These are phyloP conservation scores for Letharia columbiana DNA, from an alignment of 495 filamentous ascomycete species.

Conservation along the genomic window DNA sequence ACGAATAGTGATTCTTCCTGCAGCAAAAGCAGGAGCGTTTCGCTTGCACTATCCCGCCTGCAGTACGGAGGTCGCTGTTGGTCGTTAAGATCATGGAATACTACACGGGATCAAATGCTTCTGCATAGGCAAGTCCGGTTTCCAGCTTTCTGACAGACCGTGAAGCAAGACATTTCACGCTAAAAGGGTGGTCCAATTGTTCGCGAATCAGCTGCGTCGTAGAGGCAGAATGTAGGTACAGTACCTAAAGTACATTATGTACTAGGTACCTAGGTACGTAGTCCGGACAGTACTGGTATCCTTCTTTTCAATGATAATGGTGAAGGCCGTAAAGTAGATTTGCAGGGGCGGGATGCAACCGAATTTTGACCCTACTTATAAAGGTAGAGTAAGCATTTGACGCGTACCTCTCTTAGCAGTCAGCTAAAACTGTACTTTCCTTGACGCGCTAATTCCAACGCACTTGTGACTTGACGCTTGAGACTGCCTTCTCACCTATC, in stretches of 20 bases:
- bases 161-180: neutral
- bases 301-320: no score
- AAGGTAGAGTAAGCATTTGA: neutral
- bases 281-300: no score
- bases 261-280: no score
- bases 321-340: no score
- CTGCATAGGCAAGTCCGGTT: neutral
- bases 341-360: neutral
- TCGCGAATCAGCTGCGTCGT: neutral
- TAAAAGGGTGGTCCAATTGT: neutral
- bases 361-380: neutral
- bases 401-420: neutral
- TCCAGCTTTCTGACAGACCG: neutral
- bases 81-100: neutral
- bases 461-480: neutral
- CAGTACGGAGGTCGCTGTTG: neutral
- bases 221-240: no score
- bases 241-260: no score
- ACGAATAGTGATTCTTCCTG: neutral
- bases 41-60: neutral
- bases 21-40: neutral
- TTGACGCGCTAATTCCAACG: slow-evolving; percentile 5
- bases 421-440: neutral
- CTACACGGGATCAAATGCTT: neutral
- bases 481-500: neutral